phyloP scores from a whole-genome alignment of 192 early-diverging fungal species.

The Chytriomyces sp. region DNA sequence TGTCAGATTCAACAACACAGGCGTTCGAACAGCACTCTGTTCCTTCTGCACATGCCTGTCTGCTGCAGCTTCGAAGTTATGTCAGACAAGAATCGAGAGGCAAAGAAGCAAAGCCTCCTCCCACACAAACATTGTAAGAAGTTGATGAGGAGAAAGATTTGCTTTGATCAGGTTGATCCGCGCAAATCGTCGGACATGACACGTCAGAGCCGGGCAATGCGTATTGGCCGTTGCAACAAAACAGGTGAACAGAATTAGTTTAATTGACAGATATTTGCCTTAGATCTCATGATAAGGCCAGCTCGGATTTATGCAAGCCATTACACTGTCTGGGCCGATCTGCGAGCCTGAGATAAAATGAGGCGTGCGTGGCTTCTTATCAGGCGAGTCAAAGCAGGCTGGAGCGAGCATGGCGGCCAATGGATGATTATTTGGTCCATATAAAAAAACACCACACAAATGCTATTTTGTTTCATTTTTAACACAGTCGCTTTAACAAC shows the following conservation, averaged over 20 bases:
- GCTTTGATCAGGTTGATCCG: neutral
- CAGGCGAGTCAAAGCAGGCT: too few relatives aligned
- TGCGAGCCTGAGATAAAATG: too few relatives aligned
- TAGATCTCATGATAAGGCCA: neutral
- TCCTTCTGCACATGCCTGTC: constrained; percentile 21
- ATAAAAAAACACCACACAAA: too few relatives aligned
- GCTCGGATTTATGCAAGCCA: constrained; percentile 18
- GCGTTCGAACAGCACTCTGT: constrained; percentile 31
- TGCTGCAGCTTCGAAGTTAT: neutral
- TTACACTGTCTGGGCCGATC: neutral
- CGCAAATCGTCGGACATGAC: constrained; percentile 4
- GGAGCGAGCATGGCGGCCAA: too few relatives aligned
- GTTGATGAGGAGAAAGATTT: neutral
- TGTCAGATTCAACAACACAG: constrained; percentile 11
- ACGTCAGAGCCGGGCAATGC: neutral
- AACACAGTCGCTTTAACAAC: too few relatives aligned
- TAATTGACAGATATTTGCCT: neutral
- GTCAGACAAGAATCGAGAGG: neutral
- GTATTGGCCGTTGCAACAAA: constrained; percentile 26
- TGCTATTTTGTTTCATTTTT: too few relatives aligned
- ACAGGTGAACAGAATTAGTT: constrained; percentile 23
- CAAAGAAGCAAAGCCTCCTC: neutral
- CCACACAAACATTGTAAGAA: constrained; percentile 4
- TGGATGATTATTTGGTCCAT: too few relatives aligned
- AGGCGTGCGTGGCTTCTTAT: too few relatives aligned